Percentiles rank a stretch among this genome's conserved stretches.
phyloP scores from a whole-genome alignment of 768 basidiomycete genomes.

The Leccinum fibrillosum region DNA sequence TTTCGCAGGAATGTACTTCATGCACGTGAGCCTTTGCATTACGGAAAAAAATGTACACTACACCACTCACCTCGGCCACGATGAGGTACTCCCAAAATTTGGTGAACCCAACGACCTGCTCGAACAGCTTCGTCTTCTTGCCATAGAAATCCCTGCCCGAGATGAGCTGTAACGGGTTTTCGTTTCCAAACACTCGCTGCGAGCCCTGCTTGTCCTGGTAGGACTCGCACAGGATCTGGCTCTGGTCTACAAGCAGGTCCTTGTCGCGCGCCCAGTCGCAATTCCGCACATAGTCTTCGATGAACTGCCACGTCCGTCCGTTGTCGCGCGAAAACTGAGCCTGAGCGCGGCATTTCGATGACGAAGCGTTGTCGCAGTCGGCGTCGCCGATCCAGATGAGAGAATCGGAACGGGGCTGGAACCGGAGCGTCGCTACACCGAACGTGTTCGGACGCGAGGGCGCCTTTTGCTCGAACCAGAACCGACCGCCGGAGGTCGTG shows the following conservation, averaged over 20 bases:
- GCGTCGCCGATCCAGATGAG: slow-evolving; percentile 86
- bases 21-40: slow-evolving; percentile 21
- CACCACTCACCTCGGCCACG: slow-evolving; percentile 77
- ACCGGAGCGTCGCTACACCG: slow-evolving; percentile 70
- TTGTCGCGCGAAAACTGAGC: slow-evolving; percentile 75
- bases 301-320: slow-evolving; percentile 68
- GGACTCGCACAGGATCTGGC: slow-evolving; percentile 90
- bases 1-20: slow-evolving; percentile 49
- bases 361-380: slow-evolving; percentile 49
- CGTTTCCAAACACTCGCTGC: slow-evolving; percentile 54
- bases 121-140: slow-evolving; percentile 74
- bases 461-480: slow-evolving; percentile 54
- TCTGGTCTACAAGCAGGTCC: slow-evolving; percentile 74
- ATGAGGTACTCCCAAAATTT: slow-evolving; percentile 97
- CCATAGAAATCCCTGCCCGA: slow-evolving; percentile 71
- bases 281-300: slow-evolving; percentile 86
- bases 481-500: slow-evolving; percentile 78
- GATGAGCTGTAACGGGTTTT: slow-evolving; percentile 75
- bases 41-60: neutral
- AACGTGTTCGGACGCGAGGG: slow-evolving; percentile 81
- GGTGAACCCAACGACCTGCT: slow-evolving; percentile 89
- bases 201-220: slow-evolving; percentile 78
- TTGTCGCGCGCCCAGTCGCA: slow-evolving; percentile 91
- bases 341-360: slow-evolving; percentile 63
- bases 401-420: slow-evolving; percentile 83